Conservation (phyloP, 352 stramenopile genomes). For the Blastocystis sp. region DNA sequence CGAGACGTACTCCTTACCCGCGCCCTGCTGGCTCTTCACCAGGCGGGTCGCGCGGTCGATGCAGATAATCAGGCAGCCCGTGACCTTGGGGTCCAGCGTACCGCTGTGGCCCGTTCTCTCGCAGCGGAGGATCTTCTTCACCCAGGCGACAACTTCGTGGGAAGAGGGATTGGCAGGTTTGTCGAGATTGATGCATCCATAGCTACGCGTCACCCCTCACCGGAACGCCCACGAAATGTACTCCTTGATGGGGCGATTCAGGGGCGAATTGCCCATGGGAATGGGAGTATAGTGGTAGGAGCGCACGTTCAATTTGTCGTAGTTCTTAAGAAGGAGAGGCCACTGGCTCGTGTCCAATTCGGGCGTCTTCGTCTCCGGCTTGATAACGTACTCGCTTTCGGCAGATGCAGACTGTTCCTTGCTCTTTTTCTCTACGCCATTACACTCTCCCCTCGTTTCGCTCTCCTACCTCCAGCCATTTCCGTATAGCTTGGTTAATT, state of each 20-base stretch:
- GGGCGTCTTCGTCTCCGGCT: conserved; percentile 61
- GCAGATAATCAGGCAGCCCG: conserved; percentile 99
- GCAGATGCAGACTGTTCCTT: background rate
- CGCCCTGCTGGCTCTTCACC: conserved; percentile 88
- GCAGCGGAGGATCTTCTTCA: conserved; percentile 97
- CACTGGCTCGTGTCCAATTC: conserved; percentile 76
- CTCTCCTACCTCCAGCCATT: background rate
- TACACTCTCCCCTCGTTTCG: background rate
- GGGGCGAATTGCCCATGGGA: conserved; percentile 87
- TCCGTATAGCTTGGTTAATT: background rate
- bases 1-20: conserved; percentile 98
- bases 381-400: conserved; percentile 69
- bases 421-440: background rate
- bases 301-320: conserved; percentile 94
- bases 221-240: conserved; percentile 81
- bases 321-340: conserved; percentile 99
- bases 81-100: conserved; percentile 99
- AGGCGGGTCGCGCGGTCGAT: conserved; percentile 94
- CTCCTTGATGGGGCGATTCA: conserved; percentile 91
- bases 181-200: conserved; percentile 99
- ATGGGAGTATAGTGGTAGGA: conserved; percentile 98
- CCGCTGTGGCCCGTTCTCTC: conserved; percentile 98
- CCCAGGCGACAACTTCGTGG: conserved; percentile 99
- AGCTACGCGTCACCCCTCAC: conserved; percentile 73
- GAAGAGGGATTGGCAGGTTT: conserved; percentile 97